Evolutionary conservation across 176 grass and related monocot genomes (phyloP), one percentile per base, ranked within the genome.

Genomic region (Juncus inflexus): DNA sequence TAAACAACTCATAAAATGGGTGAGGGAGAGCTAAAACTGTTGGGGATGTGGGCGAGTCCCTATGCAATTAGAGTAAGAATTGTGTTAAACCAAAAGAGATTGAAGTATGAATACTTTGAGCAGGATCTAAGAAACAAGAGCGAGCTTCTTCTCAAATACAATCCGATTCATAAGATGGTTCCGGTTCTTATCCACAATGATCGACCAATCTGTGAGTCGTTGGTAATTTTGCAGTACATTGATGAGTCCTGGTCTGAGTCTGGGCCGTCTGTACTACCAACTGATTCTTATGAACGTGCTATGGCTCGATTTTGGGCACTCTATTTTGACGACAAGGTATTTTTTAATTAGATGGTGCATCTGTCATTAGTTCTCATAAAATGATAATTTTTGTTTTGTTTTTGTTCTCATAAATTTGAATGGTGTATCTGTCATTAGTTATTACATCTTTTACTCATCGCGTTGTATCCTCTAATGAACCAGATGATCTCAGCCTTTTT

Each of bases 301-400:
- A 3, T 64, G 16, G 81, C 81, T 7, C 77, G 86, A 10, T 89
- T 89, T 64, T 89, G 81, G 86, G 77, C 74, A 15, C 12, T 42
- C 0, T 89, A 63, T 3, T 3, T 77, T 41, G 81, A 89, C 35
- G 63, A 65, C n/a, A 65, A 80, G 15, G 76, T 83, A 41, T 54
- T 15, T 38, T 19, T 55, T 55, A 38, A 3, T 68, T 52, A 19
- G 35, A 41, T 28, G 8, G 2, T 37, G 9, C 36, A 5, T 63
- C 15, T 12, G 3, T 42, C 7, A 64, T 64, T 12, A 6, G 3
- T 11, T 64, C 40, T 5, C 10, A 2, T n/a, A 35, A 64, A 11
- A n/a, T 54, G 9, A 28, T 3, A n/a, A 62, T 37, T 35, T 28
- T 36, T 5, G n/a, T 9, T 12, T 37, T 37, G 10, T 37, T 38